Percentiles rank a stretch among this genome's conserved stretches.
These are phyloP conservation scores for Nemania bipapillata DNA, from an alignment of 2,329 filamentous ascomycete genomes.

Conservation along the genomic window DNA sequence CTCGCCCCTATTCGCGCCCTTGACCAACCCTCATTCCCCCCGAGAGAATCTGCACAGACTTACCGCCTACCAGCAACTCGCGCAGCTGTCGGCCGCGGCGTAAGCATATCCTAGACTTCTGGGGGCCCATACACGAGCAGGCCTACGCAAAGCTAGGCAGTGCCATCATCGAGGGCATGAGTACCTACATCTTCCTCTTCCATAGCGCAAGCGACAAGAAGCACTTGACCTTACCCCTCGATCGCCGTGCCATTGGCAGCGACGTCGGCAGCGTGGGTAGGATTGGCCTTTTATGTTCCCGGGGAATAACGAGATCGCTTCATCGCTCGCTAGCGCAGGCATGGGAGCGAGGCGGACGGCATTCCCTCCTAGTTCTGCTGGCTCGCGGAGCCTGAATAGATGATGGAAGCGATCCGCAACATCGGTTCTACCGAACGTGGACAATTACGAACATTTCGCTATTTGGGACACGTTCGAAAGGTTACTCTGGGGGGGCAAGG, in stretches of 20 bases:
- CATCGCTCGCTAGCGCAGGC: neutral
- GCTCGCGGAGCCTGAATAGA: neutral
- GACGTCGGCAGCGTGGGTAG: neutral
- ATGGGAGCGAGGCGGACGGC: neutral
- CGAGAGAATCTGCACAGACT: too few species aligned
- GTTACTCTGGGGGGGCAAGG: neutral
- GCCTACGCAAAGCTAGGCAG: neutral
- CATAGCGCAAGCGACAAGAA: neutral
- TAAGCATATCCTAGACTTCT: constrained; percentile 1
- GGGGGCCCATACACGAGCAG: neutral
- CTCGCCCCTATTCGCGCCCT: too few species aligned
- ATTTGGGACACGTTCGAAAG: neutral
- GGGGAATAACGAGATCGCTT: neutral
- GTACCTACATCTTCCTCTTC: neutral
- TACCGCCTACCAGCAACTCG: neutral
- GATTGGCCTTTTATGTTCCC: neutral
- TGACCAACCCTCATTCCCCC: too few species aligned
- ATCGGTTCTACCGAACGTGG: neutral
- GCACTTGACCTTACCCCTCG: neutral
- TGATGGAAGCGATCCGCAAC: neutral
- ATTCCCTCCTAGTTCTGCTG: neutral
- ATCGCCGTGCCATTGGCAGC: neutral
- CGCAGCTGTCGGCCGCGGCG: neutral
- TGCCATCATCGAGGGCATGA: neutral
- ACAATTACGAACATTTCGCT: neutral